Conservation (phyloP, 2,329 filamentous ascomycete genomes). For the Dactylella cylindrospora region DNA sequence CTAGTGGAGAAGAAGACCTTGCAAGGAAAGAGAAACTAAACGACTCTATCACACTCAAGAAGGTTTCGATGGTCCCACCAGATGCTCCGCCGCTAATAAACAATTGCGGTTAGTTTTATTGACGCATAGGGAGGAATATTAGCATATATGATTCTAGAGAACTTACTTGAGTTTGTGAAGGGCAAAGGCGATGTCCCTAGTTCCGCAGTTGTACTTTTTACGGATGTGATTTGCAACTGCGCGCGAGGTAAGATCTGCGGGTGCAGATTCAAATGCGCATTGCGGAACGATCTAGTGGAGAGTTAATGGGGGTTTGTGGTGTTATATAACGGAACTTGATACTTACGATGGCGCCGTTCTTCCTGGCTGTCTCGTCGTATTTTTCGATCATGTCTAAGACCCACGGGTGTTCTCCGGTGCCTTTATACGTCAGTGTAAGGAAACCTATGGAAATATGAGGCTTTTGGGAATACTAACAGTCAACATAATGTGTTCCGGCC, state of each 20-base stretch:
- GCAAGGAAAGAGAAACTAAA: conserved; percentile 58
- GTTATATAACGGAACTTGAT: not conserved
- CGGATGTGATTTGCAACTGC: conserved; percentile 59
- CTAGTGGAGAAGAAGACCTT: conserved; percentile 58
- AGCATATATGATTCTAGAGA: not conserved
- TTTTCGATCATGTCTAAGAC: conserved; percentile 64
- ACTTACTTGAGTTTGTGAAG: conserved; percentile 54
- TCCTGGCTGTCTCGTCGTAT: conserved; percentile 63
- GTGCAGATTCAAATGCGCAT: conserved; percentile 64
- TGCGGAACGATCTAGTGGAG: conserved; percentile 61
- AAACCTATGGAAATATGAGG: conserved; percentile 1
- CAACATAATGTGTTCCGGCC: conserved; percentile 68
- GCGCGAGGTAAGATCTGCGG: conserved; percentile 63
- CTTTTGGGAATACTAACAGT: conserved; percentile 53
- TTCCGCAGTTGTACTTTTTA: conserved; percentile 57
- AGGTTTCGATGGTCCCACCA: conserved; percentile 69
- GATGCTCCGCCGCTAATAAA: conserved; percentile 58
- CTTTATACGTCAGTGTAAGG: conserved; percentile 43
- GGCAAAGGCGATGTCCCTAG: conserved; percentile 60
- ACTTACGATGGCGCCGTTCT: conserved; percentile 62
- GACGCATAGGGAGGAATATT: not conserved
- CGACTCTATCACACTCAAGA: conserved; percentile 62
- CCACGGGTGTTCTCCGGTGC: conserved; percentile 67
- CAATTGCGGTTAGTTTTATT: conserved; percentile 2
- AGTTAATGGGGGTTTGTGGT: not conserved